Conservation (phyloP, 768 basidiomycete genomes). For the Xerocomellus intermedius region DNA sequence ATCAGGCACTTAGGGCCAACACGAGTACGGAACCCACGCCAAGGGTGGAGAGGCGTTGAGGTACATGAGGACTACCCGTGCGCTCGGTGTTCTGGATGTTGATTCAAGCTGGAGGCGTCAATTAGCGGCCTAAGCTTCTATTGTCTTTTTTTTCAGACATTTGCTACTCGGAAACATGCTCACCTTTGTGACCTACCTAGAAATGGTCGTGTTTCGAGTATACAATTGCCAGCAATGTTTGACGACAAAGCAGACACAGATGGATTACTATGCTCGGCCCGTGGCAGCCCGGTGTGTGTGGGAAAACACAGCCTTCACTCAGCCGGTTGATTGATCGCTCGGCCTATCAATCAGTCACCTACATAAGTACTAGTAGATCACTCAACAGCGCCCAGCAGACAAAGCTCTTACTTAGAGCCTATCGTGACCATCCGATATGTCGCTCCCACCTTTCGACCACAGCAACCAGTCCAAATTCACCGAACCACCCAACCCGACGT, state of each 20-base stretch:
- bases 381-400: background rate
- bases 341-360: too few species aligned
- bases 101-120: too few species aligned
- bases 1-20: background rate
- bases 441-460: constrained; percentile 30
- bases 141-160: background rate
- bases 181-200: background rate
- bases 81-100: too few species aligned
- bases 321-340: too few species aligned
- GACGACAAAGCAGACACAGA: too few species aligned
- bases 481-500: constrained; percentile 31
- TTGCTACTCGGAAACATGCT: background rate
- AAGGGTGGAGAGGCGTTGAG: background rate
- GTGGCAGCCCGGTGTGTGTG: too few species aligned
- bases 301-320: too few species aligned
- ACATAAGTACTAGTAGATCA: too few species aligned
- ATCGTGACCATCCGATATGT: constrained; percentile 17
- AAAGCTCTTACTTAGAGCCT: too few species aligned
- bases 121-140: too few species aligned
- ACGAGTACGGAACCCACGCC: background rate
- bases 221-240: background rate
- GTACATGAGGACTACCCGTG: too few species aligned
- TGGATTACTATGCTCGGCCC: background rate
- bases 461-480: constrained; percentile 22
- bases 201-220: background rate